A percentile compares a stretch with the other conserved stretches of the same genome.
Conservation (phyloP, 2,329 filamentous ascomycete genomes). For the Ophiostoma perfectum region DNA sequence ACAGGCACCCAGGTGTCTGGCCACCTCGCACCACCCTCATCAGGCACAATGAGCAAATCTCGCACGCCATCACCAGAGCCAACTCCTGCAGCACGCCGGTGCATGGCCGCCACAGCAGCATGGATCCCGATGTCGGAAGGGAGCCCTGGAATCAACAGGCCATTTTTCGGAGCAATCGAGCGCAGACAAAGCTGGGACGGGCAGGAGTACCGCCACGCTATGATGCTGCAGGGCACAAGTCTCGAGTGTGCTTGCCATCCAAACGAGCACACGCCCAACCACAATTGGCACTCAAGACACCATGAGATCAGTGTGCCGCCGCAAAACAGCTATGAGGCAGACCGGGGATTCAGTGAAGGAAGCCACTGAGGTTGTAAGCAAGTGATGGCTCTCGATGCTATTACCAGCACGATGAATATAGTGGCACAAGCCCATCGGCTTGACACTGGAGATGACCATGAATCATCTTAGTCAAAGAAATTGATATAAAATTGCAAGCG, state of each 20-base stretch:
- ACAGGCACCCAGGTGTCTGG: neutral
- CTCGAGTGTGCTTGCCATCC: slow-evolving; percentile 19
- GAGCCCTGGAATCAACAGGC: slow-evolving; percentile 34
- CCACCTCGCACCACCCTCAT: neutral
- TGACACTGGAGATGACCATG: no score
- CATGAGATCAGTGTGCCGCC: neutral
- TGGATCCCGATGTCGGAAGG: slow-evolving; percentile 41
- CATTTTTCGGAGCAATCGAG: slow-evolving; percentile 24
- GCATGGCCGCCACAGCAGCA: slow-evolving; percentile 35
- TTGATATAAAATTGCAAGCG: neutral
- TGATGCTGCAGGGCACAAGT: slow-evolving; percentile 29
- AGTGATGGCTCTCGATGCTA: no score
- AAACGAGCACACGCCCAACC: neutral
- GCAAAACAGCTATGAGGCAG: slow-evolving; percentile 19
- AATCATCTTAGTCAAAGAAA: no score
- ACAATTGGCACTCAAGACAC: neutral
- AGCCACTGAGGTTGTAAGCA: neutral
- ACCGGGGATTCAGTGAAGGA: slow-evolving; percentile 4
- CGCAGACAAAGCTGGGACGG: slow-evolving; percentile 49
- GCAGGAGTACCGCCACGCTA: slow-evolving; percentile 49
- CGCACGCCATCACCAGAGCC: slow-evolving; percentile 14
- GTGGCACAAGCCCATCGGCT: no score
- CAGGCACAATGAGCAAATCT: neutral
- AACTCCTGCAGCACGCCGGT: slow-evolving; percentile 30
- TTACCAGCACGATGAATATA: no score